A percentile compares a stretch with the other conserved stretches of the same genome.
Evolutionary conservation across 1,284 basidiomycete species (phyloP).

Genomic region (Termitomyces sp.): DNA sequence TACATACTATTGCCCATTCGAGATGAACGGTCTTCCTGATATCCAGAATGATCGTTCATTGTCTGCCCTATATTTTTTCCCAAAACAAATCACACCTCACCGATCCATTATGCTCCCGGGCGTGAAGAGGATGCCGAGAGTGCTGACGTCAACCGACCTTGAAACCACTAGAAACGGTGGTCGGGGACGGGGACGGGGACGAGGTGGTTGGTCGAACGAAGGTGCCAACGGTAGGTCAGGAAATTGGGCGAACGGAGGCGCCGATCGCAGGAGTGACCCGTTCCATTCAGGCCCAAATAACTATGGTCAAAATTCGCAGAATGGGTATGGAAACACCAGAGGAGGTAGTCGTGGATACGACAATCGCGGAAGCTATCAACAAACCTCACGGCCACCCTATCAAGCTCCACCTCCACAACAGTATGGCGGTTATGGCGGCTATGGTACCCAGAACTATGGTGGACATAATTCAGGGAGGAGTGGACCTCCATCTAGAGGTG

Average conservation of each 20-base stretch:
- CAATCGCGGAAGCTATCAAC: conserved; percentile 27
- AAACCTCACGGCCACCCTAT: conserved; percentile 25
- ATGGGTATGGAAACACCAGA: conserved; percentile 16
- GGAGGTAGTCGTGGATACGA: conserved; percentile 23
- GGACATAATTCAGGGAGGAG: conserved; percentile 18
- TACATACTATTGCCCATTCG: conserved; percentile 78
- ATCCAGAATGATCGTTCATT: conserved; percentile 85
- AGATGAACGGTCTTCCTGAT: conserved; percentile 60
- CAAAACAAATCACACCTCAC: conserved; percentile 82
- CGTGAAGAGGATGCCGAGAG: conserved; percentile 53
- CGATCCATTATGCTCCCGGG: conserved; percentile 82
- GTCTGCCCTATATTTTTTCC: conserved; percentile 87
- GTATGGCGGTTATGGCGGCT: conserved; percentile 26
- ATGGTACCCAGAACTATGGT: conserved; percentile 18
- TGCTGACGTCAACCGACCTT: conserved; percentile 71
- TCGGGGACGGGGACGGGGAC: conserved; percentile 45
- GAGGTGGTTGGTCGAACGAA: conserved; percentile 36
- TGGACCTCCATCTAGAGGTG: conserved; percentile 12
- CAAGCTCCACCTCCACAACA: conserved; percentile 20
- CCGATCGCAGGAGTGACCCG: conserved; percentile 20
- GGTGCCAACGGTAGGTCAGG: conserved; percentile 21
- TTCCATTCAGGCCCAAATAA: conserved; percentile 18
- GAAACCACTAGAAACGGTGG: conserved; percentile 52
- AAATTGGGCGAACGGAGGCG: conserved; percentile 19
- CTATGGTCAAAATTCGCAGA: conserved; percentile 18